Conservation (phyloP, 495 filamentous ascomycete species). For the Talaromyces nanjingensis region DNA sequence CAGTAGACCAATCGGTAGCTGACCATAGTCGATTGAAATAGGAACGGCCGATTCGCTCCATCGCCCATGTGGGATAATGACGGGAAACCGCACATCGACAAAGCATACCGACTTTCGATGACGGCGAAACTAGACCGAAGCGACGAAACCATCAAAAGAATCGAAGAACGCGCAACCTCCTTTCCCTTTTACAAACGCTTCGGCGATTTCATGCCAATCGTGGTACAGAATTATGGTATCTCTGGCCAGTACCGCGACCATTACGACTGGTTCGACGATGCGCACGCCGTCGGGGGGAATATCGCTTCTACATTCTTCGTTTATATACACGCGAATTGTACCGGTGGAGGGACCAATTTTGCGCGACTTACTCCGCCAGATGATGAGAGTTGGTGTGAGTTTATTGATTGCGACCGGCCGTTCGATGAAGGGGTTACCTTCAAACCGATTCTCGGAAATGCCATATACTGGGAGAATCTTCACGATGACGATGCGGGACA, state of each 20-base stretch:
- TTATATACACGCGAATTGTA: conserved; percentile 5
- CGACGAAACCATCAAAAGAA: background rate
- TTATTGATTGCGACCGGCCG: conserved; percentile 50
- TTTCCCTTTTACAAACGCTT: conserved; percentile 1
- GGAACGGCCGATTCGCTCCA: background rate
- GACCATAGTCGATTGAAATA: background rate
- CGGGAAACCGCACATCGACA: conserved; percentile 1
- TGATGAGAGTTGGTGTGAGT: conserved; percentile 44
- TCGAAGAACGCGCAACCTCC: background rate
- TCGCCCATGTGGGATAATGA: conserved; percentile 6
- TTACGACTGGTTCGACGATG: conserved; percentile 47
- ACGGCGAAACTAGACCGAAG: conserved; percentile 2
- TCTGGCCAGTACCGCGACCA: conserved; percentile 46
- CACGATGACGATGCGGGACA: conserved; percentile 54
- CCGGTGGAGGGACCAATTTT: conserved; percentile 1
- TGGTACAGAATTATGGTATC: conserved; percentile 21
- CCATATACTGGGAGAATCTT: conserved; percentile 73
- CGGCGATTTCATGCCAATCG: background rate
- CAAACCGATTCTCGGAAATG: conserved; percentile 56
- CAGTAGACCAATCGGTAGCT: background rate
- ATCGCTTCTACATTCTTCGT: conserved; percentile 6
- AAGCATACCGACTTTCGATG: conserved; percentile 2
- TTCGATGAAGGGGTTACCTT: conserved; percentile 20
- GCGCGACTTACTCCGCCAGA: conserved; percentile 2
- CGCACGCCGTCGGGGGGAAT: conserved; percentile 1